Base-by-base conservation (phyloP, 129 eudicot species). In the Silybum marianum region DNA sequence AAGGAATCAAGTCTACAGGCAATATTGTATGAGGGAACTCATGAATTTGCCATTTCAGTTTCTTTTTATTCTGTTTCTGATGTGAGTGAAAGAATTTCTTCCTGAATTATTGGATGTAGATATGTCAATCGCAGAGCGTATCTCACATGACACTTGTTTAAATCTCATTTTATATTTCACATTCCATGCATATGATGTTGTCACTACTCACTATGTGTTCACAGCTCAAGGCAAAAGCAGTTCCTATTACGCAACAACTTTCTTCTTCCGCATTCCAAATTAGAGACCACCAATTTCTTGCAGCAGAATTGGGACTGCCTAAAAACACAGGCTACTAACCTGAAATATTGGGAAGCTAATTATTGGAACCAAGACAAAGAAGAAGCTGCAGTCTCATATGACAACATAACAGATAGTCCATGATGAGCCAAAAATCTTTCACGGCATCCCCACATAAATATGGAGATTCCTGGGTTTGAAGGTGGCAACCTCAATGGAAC, bases 151-250 rank as follows among this genome's bases (percentile, higher is more conserved):
- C 8, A 16, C 21, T 58, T 18, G 22, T 58, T 16, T 58, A 58
- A 16, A 58, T 58, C 66, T 58, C 66, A 18, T 58, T 16, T 58
- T 16, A 58, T 5, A n/a, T 18, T 18, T 58, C 24, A 58, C 1
- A 58, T 58, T 58, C 8, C 66, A 58, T 58, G 54, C 66, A 16
- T 58, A 58, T 46, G 60, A 46, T 46, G 18, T 16, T 58, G 66
- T 58, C n/a, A n/a, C n/a, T n/a, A n/a, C n/a, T 58, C 66, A 58
- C n/a, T 58, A 58, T 58, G 66, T 58, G 66, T 22, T 58, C 66
- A n/a, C 18, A 44, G 54, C 54, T 44, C 54, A 44, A 44, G 54
- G 18, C 54, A 44, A 44, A 44, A 44, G 3, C 54, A 44, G 54
- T 44, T 44, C 26, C 26, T 62, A 21, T 62, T 62, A 21, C 0